Conservation (phyloP, 345 rosid species). For the Euphorbia pulcherrima region DNA sequence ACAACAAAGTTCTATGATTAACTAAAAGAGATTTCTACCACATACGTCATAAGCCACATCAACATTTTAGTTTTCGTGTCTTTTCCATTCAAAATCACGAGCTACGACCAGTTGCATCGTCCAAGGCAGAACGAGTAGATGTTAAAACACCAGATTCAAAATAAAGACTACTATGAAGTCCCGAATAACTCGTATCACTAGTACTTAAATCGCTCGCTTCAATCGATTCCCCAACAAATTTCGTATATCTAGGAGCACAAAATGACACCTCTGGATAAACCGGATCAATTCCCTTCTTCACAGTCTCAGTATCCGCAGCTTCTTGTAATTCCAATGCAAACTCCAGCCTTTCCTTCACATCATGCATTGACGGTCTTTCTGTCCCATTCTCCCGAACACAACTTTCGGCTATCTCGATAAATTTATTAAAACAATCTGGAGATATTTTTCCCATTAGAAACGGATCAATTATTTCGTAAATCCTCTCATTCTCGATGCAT, state of each 20-base stretch:
- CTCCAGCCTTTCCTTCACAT: constrained; percentile 10
- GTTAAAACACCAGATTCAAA: neutral
- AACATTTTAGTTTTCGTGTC: neutral
- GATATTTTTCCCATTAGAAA: constrained; percentile 14
- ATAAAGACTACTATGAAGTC: neutral
- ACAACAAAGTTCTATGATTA: no score
- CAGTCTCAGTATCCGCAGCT: constrained; percentile 11
- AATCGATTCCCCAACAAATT: no score
- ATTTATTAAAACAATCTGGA: constrained; percentile 13
- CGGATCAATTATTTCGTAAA: constrained; percentile 12
- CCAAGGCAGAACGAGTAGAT: neutral
- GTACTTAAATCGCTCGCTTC: neutral
- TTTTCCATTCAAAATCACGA: neutral
- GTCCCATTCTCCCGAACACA: constrained; percentile 2
- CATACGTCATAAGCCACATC: neutral
- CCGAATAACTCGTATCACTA: neutral
- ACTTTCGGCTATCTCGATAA: constrained; percentile 11
- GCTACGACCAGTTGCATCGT: neutral
- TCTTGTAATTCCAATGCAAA: constrained; percentile 16
- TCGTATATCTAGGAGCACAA: neutral
- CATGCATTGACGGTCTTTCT: constrained; percentile 10
- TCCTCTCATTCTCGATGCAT: constrained; percentile 6
- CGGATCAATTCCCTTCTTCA: neutral
- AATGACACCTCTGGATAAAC: constrained; percentile 7
- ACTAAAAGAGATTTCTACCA: neutral